A percentile compares a stretch with the other conserved stretches of the same genome.
These are phyloP conservation scores for Malus domestica DNA, from an alignment of 306 rosid species.

Conservation along the genomic window ASM211411v1 NC_041793.1:20374001-20374500, in stretches of 20 bases:
- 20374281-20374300: conserved; percentile 80
- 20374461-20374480: conserved; percentile 38
- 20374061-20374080: conserved; percentile 80
- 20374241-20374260: background rate
- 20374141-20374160: background rate
- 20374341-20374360: conserved; percentile 94
- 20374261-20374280: conserved; percentile 44
- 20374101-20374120: conserved; percentile 17
- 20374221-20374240: too few species aligned
- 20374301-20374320: conserved; percentile 94
- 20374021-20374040: conserved; percentile 80
- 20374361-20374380: conserved; percentile 82
- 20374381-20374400: conserved; percentile 87
- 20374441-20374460: conserved; percentile 91
- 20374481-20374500: conserved; percentile 85
- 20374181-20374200: too few species aligned
- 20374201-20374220: too few species aligned
- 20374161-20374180: too few species aligned
- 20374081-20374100: conserved; percentile 25
- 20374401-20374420: conserved; percentile 92
- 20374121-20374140: background rate
- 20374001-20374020: conserved; percentile 93
- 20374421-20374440: conserved; percentile 67
- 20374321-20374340: conserved; percentile 83
- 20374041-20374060: conserved; percentile 70